Conservation (phyloP, 176 grass and related monocot species). For the Urochloa ruziziensis region DNA sequence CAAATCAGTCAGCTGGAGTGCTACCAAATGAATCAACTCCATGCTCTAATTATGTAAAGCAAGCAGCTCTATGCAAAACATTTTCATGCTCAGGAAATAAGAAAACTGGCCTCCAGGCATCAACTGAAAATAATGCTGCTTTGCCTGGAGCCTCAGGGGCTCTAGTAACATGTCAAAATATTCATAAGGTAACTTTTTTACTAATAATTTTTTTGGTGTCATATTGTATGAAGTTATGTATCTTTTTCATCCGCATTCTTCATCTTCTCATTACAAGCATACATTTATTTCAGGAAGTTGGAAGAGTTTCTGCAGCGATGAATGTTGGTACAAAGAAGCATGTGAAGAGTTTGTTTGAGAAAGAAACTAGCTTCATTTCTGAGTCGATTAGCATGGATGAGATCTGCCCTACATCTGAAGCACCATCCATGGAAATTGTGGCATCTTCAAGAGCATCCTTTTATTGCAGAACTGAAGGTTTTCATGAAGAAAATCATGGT, state of each 20-base stretch:
- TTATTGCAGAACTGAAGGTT: conserved; percentile 25
- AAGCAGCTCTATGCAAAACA: conserved; percentile 30
- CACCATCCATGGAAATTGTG: conserved; percentile 53
- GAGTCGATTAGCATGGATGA: conserved; percentile 59
- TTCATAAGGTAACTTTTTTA: conserved; percentile 43
- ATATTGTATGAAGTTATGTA: background rate
- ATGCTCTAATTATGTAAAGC: conserved; percentile 39
- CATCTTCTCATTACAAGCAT: conserved; percentile 8
- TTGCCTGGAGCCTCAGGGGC: conserved; percentile 16
- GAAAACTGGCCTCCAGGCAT: conserved; percentile 25
- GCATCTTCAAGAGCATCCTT: conserved; percentile 64
- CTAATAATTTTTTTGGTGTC: background rate
- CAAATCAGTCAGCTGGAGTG: conserved; percentile 7
- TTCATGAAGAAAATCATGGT: conserved; percentile 29
- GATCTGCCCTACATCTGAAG: conserved; percentile 32
- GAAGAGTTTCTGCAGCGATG: conserved; percentile 11
- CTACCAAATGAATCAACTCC: conserved; percentile 28
- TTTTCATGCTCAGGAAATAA: conserved; percentile 39
- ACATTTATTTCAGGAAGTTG: conserved; percentile 49
- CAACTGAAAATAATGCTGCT: conserved; percentile 22
- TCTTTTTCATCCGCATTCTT: background rate
- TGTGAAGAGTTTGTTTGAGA: conserved; percentile 48
- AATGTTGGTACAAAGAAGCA: conserved; percentile 48
- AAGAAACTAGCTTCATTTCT: conserved; percentile 89
- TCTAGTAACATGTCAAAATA: conserved; percentile 30